phyloP scores from a whole-genome alignment of 495 filamentous ascomycete genomes.

The Mycothermus thermophilus region DNA sequence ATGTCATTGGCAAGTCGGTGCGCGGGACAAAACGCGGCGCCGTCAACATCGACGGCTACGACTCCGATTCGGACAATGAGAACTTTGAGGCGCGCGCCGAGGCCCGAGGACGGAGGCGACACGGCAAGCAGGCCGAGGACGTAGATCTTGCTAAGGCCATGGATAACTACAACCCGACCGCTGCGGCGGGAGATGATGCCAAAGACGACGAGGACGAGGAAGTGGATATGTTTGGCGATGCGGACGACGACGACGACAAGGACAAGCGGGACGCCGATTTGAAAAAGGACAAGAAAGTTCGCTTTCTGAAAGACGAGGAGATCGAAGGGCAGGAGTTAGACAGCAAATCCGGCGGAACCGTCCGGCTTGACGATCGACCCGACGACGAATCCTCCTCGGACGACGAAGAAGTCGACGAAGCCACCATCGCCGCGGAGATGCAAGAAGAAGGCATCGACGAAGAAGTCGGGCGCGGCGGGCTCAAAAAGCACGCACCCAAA shows the following conservation, averaged over 20 bases:
- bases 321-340: slow-evolving; percentile 75
- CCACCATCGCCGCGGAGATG: slow-evolving; percentile 34
- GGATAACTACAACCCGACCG: slow-evolving; percentile 27
- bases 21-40: slow-evolving; percentile 74
- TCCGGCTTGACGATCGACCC: slow-evolving; percentile 41
- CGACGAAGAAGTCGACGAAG: slow-evolving; percentile 54
- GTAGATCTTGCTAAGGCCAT: slow-evolving; percentile 30
- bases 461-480: slow-evolving; percentile 75
- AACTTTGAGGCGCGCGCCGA: slow-evolving; percentile 62
- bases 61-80: slow-evolving; percentile 87
- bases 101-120: slow-evolving; percentile 30
- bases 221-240: slow-evolving; percentile 86
- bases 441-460: slow-evolving; percentile 57
- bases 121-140: slow-evolving; percentile 27
- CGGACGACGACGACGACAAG: slow-evolving; percentile 48
- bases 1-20: slow-evolving; percentile 77
- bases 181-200: slow-evolving; percentile 16
- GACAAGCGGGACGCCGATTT: slow-evolving; percentile 20
- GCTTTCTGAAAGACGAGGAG: slow-evolving; percentile 58
- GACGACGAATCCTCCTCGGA: slow-evolving; percentile 43
- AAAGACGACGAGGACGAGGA: slow-evolving; percentile 45
- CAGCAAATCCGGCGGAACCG: slow-evolving; percentile 57
- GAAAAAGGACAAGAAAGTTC: slow-evolving; percentile 67
- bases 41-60: slow-evolving; percentile 91
- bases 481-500: slow-evolving; percentile 91